Base-by-base conservation (phyloP, 2,329 filamentous ascomycete species). In the Pleurostoma richardsiae region DNA sequence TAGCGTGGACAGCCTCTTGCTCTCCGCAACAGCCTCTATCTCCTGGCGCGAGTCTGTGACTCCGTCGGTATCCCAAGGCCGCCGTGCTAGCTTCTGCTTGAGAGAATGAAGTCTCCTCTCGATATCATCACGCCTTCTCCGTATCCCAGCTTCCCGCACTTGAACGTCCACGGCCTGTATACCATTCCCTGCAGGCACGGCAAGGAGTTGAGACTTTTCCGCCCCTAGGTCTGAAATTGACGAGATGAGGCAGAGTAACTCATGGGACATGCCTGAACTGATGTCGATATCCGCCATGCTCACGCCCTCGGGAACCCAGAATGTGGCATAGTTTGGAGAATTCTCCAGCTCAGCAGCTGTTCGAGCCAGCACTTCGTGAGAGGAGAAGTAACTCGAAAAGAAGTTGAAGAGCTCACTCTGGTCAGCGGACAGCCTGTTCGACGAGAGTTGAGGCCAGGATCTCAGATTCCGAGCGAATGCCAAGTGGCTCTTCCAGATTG, bases 401-500 rank as follows among this genome's bases (percentile, higher is more conserved):
- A 62, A 61, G 41, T 56, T 50, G 40, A 54, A 41, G 47, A 54
- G 38, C 39, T 52, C 41, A 46, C 40, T 27, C 49, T 46, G 29
- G 10, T 59, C 51, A 50, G 42, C 43, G 58, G 54, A 10, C 40
- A 38, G 7, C 43, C 54, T 6, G 54, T 46, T 42, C 47, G 42
- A 10, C 19, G 19, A 58, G 29, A 19, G 38, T 28, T 40, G 39
- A 4, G 41, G 11, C 33, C 33, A 36, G 19, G 10, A 41, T n/a
- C 10, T 28, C 55, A 11, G 42, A 48, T 8, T 19, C 19, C 54
- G 52, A 5, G 51, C 54, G 44, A 60, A 61, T n/a, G 54, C 47
- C 30, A 55, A 49, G 46, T 61, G 58, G 6, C 58, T 42, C n/a
- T 53, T 56, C 58, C 58, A 61, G 55, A 55, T 26, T 50, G 49